phyloP scores from a whole-genome alignment of 2,329 filamentous ascomycete species.

The Fusarium temperatum region DNA sequence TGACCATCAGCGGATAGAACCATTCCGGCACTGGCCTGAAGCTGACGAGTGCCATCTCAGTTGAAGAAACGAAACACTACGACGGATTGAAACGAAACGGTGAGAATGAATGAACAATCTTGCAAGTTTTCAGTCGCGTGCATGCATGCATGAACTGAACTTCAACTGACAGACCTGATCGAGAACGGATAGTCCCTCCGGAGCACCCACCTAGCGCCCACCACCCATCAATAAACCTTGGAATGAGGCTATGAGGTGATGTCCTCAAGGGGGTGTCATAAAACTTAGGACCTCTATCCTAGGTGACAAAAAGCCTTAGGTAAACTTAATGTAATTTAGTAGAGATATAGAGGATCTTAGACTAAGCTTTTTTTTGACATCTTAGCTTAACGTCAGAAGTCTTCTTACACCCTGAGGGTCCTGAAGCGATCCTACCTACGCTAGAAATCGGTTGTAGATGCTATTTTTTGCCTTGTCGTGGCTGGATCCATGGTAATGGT shows the following conservation, averaged over 20 bases:
- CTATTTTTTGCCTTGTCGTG: slow-evolving; percentile 13
- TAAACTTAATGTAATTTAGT: no score
- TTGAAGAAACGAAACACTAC: slow-evolving; percentile 21
- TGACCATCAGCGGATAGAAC: not conserved
- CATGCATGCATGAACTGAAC: slow-evolving; percentile 11
- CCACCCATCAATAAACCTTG: not conserved
- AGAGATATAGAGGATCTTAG: no score
- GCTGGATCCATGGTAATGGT: not conserved
- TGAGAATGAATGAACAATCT: slow-evolving; percentile 11
- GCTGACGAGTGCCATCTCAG: slow-evolving; percentile 18
- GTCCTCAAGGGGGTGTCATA: no score
- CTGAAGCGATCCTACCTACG: slow-evolving; percentile 16
- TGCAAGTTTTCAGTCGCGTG: not conserved
- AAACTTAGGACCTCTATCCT: no score
- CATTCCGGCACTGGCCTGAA: slow-evolving; percentile 24
- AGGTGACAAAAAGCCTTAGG: no score
- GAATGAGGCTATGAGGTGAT: slow-evolving; percentile 20
- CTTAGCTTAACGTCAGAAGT: no score
- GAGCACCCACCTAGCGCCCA: not conserved
- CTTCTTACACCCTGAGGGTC: no score
- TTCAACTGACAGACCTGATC: slow-evolving; percentile 2
- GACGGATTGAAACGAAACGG: slow-evolving; percentile 29
- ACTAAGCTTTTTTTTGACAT: no score
- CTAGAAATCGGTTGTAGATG: slow-evolving; percentile 1
- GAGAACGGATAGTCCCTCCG: not conserved